These are phyloP conservation scores for Rhodotorula sp. DNA, from an alignment of 1,284 basidiomycete species.

Conservation along the genomic window DNA sequence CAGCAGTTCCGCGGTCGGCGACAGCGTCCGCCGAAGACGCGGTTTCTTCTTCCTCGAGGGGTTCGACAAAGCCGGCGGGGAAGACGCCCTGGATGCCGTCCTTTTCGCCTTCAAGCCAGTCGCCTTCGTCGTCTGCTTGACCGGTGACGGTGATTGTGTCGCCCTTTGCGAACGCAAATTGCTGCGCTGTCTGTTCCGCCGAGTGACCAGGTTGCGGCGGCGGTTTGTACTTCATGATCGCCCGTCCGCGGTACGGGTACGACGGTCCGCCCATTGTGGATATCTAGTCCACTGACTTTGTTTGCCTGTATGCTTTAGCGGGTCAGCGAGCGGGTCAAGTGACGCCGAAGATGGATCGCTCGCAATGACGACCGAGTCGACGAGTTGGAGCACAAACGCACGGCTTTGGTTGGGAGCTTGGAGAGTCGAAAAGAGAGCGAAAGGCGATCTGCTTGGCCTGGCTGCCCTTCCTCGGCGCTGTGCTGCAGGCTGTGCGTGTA, in stretches of 20 bases:
- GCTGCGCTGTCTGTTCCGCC: not conserved
- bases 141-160: slow-evolving; percentile 46
- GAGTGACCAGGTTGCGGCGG: slow-evolving; percentile 20
- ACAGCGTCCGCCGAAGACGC: slow-evolving; percentile 52
- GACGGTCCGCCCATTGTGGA: not conserved
- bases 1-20: slow-evolving; percentile 53
- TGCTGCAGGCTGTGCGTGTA: too few relatives aligned
- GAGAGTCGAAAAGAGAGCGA: too few relatives aligned
- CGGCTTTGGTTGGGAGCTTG: too few relatives aligned
- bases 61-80: slow-evolving; percentile 46
- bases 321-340: not conserved
- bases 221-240: slow-evolving; percentile 38
- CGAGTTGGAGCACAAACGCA: too few relatives aligned
- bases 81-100: slow-evolving; percentile 47
- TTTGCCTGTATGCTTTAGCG: not conserved
- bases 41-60: slow-evolving; percentile 56
- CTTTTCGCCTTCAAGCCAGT: slow-evolving; percentile 49
- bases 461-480: too few relatives aligned
- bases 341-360: too few relatives aligned
- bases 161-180: slow-evolving; percentile 46
- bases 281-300: not conserved
- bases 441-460: too few relatives aligned
- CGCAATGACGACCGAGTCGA: too few relatives aligned
- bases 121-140: slow-evolving; percentile 49
- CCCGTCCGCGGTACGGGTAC: slow-evolving; percentile 36